phyloP scores from a whole-genome alignment of 1,284 basidiomycete species.

The Microbotryum intermedium region DNA sequence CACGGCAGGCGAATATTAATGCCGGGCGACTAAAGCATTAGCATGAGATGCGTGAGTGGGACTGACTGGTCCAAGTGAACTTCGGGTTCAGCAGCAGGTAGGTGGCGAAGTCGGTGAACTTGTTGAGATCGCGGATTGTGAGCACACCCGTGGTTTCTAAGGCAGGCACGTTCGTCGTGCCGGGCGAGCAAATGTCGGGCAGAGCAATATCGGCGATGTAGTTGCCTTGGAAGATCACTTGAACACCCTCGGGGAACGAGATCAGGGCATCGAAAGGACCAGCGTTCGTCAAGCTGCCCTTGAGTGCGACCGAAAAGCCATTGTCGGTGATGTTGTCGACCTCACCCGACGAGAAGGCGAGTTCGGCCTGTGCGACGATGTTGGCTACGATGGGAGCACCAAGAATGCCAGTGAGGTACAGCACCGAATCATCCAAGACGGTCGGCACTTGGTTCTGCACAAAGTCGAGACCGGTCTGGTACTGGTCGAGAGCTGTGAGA shows the following conservation, averaged over 20 bases:
- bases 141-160: constrained; percentile 44
- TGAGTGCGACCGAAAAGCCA: constrained; percentile 45
- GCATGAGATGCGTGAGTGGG: not conserved
- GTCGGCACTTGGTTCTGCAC: constrained; percentile 55
- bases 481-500: constrained; percentile 37
- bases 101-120: constrained; percentile 59
- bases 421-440: constrained; percentile 54
- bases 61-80: constrained; percentile 55
- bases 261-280: constrained; percentile 34
- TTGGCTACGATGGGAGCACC: constrained; percentile 57
- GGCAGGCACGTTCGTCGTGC: constrained; percentile 58
- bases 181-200: constrained; percentile 60
- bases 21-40: not conserved
- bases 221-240: constrained; percentile 58
- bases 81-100: constrained; percentile 56
- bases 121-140: constrained; percentile 6
- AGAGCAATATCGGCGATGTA: constrained; percentile 58
- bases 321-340: constrained; percentile 52
- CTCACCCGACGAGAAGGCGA: constrained; percentile 54
- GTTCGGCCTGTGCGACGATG: constrained; percentile 53
- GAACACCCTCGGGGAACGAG: constrained; percentile 38
- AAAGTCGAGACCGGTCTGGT: constrained; percentile 53
- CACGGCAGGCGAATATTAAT: not conserved
- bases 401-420: constrained; percentile 62
- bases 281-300: constrained; percentile 43